A percentile compares a stretch with the other conserved stretches of the same genome.
Evolutionary conservation across 1,284 basidiomycete species (phyloP).

Genomic region (Ustanciosporium gigantosporum): DNA sequence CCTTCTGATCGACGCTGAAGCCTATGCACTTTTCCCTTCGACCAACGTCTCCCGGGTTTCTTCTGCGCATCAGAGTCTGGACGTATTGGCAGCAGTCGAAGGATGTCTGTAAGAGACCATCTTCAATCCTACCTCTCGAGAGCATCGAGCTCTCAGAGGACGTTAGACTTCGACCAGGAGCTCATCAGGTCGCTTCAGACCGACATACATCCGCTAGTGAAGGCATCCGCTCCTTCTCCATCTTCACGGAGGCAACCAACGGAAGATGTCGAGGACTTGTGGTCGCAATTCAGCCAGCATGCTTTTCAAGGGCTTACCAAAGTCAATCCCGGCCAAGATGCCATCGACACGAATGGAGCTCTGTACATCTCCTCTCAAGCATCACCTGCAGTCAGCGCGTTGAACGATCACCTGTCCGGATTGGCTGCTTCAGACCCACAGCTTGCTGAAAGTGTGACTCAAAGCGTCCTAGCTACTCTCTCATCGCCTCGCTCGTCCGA

Average conservation of each 20-base stretch:
- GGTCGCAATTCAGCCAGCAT: conserved; percentile 23
- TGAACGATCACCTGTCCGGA: too few relatives aligned
- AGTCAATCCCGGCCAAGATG: conserved; percentile 7
- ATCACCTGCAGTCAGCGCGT: too few relatives aligned
- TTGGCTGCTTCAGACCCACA: conserved; percentile 12
- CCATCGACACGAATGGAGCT: conserved; percentile 10
- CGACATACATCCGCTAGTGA: too few relatives aligned
- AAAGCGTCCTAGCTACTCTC: conserved; percentile 11
- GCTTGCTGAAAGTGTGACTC: conserved; percentile 24
- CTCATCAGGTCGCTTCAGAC: conserved; percentile 26
- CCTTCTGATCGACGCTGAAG: too few relatives aligned
- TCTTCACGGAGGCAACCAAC: not conserved
- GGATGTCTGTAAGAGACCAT: conserved; percentile 14
- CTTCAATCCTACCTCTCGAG: conserved; percentile 14
- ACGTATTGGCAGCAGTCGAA: too few relatives aligned
- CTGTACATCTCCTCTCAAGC: not conserved
- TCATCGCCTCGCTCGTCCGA: conserved; percentile 62
- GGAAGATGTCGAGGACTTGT: conserved; percentile 3
- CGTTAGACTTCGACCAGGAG: conserved; percentile 27
- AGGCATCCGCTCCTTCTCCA: too few relatives aligned
- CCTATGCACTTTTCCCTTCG: too few relatives aligned
- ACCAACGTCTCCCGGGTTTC: too few relatives aligned
- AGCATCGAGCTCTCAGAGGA: conserved; percentile 29
- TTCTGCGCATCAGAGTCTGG: too few relatives aligned
- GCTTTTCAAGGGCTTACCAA: conserved; percentile 3